Base-by-base conservation (phyloP, 148 eudicot genomes). In the Dianthus caryophyllus region DNA sequence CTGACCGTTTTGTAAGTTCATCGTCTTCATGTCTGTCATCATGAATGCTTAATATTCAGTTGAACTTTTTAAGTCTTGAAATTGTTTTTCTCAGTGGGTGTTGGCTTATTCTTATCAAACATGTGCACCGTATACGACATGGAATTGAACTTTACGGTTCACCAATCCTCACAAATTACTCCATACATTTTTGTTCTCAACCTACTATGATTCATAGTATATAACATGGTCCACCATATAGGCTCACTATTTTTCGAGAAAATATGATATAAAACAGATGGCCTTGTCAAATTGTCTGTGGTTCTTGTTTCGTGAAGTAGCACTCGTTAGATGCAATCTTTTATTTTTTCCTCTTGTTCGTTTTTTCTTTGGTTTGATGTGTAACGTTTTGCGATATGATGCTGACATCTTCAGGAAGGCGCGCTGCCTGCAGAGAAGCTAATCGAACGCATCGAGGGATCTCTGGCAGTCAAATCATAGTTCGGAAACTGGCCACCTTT, bases 1-100 rank as follows among this genome's bases (percentile, higher is more conserved):
- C 43, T 65, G 98, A 87, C 66, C 96, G 91, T 66, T 85, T 93
- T 79, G 98, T 93, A 87, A 89, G 98, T 79, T 48, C 48, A 41
- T 22, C 25, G 17, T 44, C 46, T 46, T 51, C 61, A 61, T 15
- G 38, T 76, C 24, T 66, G 36, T 18, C 25, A 65, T 33, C n/a
- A 49, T 20, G 17, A 44, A 4, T 50, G 24, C 73, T 56, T 62
- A 27, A 33, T 17, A 15, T 26, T 2, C 25, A 16, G 17, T 61
- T 18, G 64, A 33, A 33, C 38, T 33, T 3, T 33, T 33, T 33
- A 33, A 33, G n/a, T n/a, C n/a, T n/a, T n/a, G 38, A 33, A 33
- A 33, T 33, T 33, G 38, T 33, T 33, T 33, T 33, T 33, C 38
- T 3, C 38, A n/a, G n/a, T 33, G 38, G 38, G 38, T 33, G 3